A percentile compares a stretch with the other conserved stretches of the same genome.
These are phyloP conservation scores for Bassia scoparia DNA, from an alignment of 148 eudicot genomes.

Conservation along the genomic window DNA sequence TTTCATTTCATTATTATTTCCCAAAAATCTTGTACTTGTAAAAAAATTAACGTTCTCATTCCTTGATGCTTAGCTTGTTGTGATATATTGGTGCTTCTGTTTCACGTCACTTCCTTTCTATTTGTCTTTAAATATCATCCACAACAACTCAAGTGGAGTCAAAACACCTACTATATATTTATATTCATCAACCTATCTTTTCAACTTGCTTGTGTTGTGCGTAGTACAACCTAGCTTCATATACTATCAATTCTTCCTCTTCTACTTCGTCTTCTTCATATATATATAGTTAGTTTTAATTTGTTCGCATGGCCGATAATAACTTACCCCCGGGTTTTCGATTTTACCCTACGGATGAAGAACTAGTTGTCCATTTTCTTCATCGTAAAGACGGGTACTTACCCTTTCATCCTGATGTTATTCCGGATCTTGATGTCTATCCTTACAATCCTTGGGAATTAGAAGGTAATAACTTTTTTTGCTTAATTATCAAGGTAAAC, in stretches of 20 bases:
- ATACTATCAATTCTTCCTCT: neutral
- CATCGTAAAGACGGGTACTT: constrained; percentile 58
- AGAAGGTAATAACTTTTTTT: constrained; percentile 17
- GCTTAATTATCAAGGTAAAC: too few species aligned
- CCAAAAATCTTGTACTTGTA: neutral
- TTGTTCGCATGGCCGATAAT: constrained; percentile 31
- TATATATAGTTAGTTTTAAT: neutral
- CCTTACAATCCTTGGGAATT: constrained; percentile 92
- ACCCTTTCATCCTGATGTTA: constrained; percentile 75
- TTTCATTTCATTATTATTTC: too few species aligned
- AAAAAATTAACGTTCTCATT: neutral
- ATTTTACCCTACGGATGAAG: constrained; percentile 74
- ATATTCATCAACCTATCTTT: constrained; percentile 1
- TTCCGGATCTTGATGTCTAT: constrained; percentile 80
- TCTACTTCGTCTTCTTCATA: neutral
- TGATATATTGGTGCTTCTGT: constrained; percentile 29
- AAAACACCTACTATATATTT: constrained; percentile 1
- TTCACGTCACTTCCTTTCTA: constrained; percentile 24
- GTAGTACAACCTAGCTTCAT: neutral
- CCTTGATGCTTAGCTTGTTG: neutral
- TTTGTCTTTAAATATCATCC: constrained; percentile 28
- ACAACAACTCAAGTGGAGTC: constrained; percentile 12
- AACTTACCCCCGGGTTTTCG: constrained; percentile 82
- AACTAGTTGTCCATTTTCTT: constrained; percentile 76
- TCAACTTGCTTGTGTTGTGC: neutral